phyloP scores from a whole-genome alignment of 164 flowering plant species.

The Piper longum region DNA sequence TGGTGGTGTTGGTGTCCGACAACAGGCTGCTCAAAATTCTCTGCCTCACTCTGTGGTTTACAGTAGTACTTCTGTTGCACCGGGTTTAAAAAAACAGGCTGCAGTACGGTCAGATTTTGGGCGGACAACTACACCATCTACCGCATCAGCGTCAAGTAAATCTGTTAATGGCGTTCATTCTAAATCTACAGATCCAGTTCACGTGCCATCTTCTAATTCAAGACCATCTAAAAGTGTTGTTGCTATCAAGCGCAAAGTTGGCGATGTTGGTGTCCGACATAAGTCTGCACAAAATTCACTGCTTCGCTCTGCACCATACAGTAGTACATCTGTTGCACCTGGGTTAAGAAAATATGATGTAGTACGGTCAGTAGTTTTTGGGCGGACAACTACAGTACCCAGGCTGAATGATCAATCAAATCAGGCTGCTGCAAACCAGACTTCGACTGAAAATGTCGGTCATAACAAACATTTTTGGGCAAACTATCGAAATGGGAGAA shows the following conservation, averaged over 20 bases:
- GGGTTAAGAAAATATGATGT: conserved; percentile 23
- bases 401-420: conserved; percentile 33
- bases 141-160: conserved; percentile 35
- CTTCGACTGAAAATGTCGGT: conserved; percentile 22
- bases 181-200: conserved; percentile 87
- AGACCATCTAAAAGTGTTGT: conserved; percentile 62
- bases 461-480: conserved; percentile 29
- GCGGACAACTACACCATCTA: conserved; percentile 16
- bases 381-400: conserved; percentile 17
- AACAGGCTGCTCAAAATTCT: conserved; percentile 39
- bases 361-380: conserved; percentile 26
- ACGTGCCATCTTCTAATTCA: conserved; percentile 78
- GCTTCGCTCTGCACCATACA: conserved; percentile 26
- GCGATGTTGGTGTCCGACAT: conserved; percentile 78
- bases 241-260: conserved; percentile 86
- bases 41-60: conserved; percentile 28
- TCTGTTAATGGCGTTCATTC: conserved; percentile 17
- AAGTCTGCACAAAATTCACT: conserved; percentile 35
- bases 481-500: conserved; percentile 37
- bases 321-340: conserved; percentile 27
- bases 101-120: conserved; percentile 22
- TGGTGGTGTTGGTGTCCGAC: conserved; percentile 83
- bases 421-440: conserved; percentile 24
- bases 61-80: conserved; percentile 26
- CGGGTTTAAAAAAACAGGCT: conserved; percentile 22